Evolutionary conservation across 768 basidiomycete species (phyloP), one percentile per base, ranked within the genome.

Genomic region (Sistotremastrum suecicum): DNA sequence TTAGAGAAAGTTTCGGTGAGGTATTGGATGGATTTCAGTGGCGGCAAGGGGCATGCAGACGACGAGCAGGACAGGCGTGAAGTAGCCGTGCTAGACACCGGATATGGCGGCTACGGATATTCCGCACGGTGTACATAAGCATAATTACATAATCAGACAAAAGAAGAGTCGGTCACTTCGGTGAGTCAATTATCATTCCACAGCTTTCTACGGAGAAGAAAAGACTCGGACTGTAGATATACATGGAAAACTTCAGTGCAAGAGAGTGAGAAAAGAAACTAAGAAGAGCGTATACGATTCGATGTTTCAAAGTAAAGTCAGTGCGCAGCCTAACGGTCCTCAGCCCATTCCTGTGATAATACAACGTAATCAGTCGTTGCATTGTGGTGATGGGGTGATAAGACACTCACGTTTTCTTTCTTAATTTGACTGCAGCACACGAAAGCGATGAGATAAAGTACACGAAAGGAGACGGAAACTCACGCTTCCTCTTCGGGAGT

Each of bases 401-500:
- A 4, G 33, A 11, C 7, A 70, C 83, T 71, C 60, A 87, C 91
- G 64, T 98, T 98, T 72, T 99, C 95, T 67, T 95, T 95, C 80
- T 90, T 91, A 76, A 99, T 98, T 66, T 98, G 94, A 34, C 87
- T 86, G 20, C 86, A 87, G 53, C 39, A 53, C 46, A 34, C 42
- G 41, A 46, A 41, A 50, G 40, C 48, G 32, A 37, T 50, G 33
- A 48, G 45, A 38, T 10, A 50, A 6, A 54, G 43, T 46, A 30
- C 52, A 39, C 42, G 42, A 46, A 42, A 39, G 37, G 20, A 48
- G 29, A 32, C 41, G 46, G 36, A 42, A 39, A 45, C 12, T 62
- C 67, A 40, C 40, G 90, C 94, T 81, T 99, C 95, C 63, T 98
- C 95, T 60, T 99, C 95, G 12, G 94, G 91, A 3, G 95, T 98